Base-by-base conservation (phyloP, 2,329 filamentous ascomycete species). In the Periconia sp. region DNA sequence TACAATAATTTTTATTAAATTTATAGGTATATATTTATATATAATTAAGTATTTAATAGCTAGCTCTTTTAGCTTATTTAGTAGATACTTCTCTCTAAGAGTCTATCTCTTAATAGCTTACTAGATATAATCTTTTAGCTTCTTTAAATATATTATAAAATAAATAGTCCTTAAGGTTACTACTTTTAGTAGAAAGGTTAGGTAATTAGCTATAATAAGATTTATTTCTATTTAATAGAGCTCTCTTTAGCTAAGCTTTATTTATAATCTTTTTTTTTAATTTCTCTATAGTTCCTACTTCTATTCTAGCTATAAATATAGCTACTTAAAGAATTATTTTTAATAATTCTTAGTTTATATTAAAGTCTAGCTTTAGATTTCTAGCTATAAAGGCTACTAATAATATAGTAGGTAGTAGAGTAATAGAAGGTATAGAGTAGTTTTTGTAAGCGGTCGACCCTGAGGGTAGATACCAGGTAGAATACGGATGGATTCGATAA, bases 11-110 rank as follows among this genome's bases (percentile, higher is more conserved):
- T 39, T 29, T 24, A 32, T 36, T 26, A 48, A 51, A 10, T 32
- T 48, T 43, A 19, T 37, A 48, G 8, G 28, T 34, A 40, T 43
- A 48, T 23, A 22, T 32, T 37, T 32, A 44, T 13, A 47, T 40
- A 29, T 44, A 25, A 23, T 23, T 18, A 18, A 36, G 29, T 15
- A 38, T 19, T 16, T 30, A 7, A 18, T 7, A 15, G 12, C 31
- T 30, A 30, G 21, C 5, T 5, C n/a, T 38, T 23, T 15, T 13
- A 19, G 8, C 10, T 39, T 43, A 43, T 12, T 26, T 25, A 2
- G 21, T 12, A 30, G 3, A 23, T 10, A 7, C 16, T 5, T 16
- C 13, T 36, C 6, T 36, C 34, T 25, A 17, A 4, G 10, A 25
- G 13, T 13, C 21, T 36, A 6, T 34, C 12, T 8, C 21, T 24